Evolutionary conservation across 805 yeast genomes (phyloP), one percentile per base, ranked within the genome.

Genomic region (Candida ipomoeae): DNA sequence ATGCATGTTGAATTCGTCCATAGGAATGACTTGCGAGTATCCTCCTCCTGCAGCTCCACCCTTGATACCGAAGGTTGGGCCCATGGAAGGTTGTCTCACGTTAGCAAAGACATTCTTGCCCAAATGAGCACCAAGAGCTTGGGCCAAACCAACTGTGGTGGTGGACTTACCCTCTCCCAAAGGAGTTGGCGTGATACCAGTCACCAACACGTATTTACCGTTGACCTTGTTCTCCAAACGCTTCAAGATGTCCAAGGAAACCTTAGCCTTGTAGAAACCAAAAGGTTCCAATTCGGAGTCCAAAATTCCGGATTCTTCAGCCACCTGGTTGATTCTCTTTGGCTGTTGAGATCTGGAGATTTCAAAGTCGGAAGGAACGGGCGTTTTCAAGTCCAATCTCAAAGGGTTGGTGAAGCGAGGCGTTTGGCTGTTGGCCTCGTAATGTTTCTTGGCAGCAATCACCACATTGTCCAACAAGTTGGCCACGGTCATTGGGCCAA

Each of bases 1-100:
- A 65, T 86, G 92, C 86, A 86, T 80, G 73, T 86, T 86, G 74
- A 86, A 86, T 64, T 86, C 94, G 68, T 86, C 92, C 94, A 86
- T 86, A 55, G 94, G 94, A 65, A 86, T 85, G 32, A 86, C 94
- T 69, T 86, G 92, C 29, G 94, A 84, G 64, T 85, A 86, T 53
- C 94, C 94, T 67, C 94, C 92, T 66, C 94, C 94, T 6, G 94
- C 94, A 58, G 94, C 94, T 71, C 94, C 94, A 69, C 94, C 94
- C 67, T 86, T 86, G 58, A 86, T 85, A 71, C 94, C 94, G 62
- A 86, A 86, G 17, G 94, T 86, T 56, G 94, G 94, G 49, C 94
- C 94, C 91, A 86, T 85, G 7, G 90, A 84, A 23, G 94, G 94
- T 66, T 86, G 94, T 75, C 94, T 81, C 47, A 86, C 94, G 64